Base-by-base conservation (phyloP, 2,329 filamentous ascomycete species). In the Thielaviopsis euricoi region DNA sequence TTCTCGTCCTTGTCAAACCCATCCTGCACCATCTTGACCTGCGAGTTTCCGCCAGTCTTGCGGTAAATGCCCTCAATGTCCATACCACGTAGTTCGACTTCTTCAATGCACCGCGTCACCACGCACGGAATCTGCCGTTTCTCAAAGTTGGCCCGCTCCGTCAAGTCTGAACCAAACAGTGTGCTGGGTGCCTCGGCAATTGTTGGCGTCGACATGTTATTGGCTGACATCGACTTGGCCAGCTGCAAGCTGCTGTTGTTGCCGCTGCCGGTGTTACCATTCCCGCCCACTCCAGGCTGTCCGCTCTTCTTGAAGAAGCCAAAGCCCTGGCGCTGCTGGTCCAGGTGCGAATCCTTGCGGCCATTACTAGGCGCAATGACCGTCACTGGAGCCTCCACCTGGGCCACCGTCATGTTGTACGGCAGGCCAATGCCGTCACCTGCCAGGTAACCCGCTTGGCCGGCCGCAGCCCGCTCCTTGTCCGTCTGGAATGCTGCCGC, bases 1-100 rank as follows among this genome's bases (percentile, higher is more conserved):
- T 91, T 87, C 62, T 86, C 80, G 60, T 81, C 85, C 69, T 83
- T 85, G 69, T 96, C 90, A 68, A 98, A 97, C 13, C 90, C 89
- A 63, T 90, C 87, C 66, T 91, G 88, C 64, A 98, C 87, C 66
- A 81, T 77, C 69, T 95, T 94, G 67, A 95, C 86, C 69, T 94
- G 89, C 9, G 87, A 89, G 65, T 86, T 89, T 63, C 90, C 93
- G 59, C 93, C 93, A 55, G 90, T 95, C 76, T 98, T 98, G 66
- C 93, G 84, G 73, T 98, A 98, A 65, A 98, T 95, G 62, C 93
- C 93, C 72, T 97, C 93, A 64, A 94, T 81, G 65, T 97, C 90
- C 88, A 98, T 95, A 71, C 91, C 93, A 67, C 93, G 84, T 22
- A 93, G 74, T 70, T 98, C 93, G 46, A 98, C 93, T 71, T 98